These are phyloP conservation scores for Solanum lycopersicoides DNA, from an alignment of 257 asterid species.

Conservation along the genomic window DNA sequence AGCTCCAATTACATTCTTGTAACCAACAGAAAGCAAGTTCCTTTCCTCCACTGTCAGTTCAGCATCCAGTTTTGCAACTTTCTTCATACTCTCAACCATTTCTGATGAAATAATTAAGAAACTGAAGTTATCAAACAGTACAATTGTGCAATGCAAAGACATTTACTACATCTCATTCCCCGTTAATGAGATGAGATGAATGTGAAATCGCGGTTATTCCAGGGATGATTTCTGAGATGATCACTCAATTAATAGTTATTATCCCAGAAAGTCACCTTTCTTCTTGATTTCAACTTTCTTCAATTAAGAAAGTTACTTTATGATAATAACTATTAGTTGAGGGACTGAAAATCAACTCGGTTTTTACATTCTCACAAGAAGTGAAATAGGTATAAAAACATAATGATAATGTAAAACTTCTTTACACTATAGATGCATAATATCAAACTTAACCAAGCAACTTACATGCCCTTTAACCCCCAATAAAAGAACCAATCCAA, in stretches of 20 bases:
- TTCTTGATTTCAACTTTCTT: neutral
- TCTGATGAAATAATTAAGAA: conserved; percentile 18
- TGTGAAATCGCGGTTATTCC: too few relatives aligned
- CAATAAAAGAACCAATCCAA: neutral
- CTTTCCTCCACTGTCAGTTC: conserved; percentile 80
- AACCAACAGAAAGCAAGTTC: conserved; percentile 85
- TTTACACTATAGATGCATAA: neutral
- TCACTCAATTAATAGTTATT: neutral
- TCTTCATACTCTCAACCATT: conserved; percentile 85
- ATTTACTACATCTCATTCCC: neutral
- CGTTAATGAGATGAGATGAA: neutral
- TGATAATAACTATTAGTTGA: neutral
- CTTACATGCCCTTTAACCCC: neutral
- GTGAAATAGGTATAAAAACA: neutral
- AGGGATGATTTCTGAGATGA: too few relatives aligned
- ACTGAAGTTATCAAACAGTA: neutral
- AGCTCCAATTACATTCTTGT: conserved; percentile 91
- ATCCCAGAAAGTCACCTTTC: neutral
- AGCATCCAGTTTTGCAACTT: conserved; percentile 67
- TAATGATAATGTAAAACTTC: neutral
- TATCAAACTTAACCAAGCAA: neutral
- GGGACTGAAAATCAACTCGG: neutral
- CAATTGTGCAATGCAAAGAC: neutral
- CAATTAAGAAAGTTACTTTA: neutral
- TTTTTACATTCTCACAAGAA: neutral